These are phyloP conservation scores for Wickerhamiella bombiphila DNA, from an alignment of 805 yeast genomes.

Conservation along the genomic window DNA sequence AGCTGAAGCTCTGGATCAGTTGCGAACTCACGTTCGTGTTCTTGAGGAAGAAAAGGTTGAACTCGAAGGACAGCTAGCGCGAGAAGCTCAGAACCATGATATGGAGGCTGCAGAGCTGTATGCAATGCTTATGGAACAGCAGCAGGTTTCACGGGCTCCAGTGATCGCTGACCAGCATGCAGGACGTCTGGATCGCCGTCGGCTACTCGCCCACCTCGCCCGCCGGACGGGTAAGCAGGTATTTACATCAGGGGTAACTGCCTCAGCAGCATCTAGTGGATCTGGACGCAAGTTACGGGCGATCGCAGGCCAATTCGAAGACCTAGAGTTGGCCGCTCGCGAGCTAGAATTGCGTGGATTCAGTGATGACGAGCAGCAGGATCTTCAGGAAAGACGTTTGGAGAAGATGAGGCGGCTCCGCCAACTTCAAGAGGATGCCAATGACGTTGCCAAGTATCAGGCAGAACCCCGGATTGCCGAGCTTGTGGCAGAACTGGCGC, in stretches of 20 bases:
- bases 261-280: not conserved
- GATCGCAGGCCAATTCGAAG: conserved; percentile 24
- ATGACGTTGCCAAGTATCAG: conserved; percentile 39
- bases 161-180: conserved; percentile 5
- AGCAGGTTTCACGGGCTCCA: conserved; percentile 2
- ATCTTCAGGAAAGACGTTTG: conserved; percentile 8
- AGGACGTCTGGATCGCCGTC: conserved; percentile 23
- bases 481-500: conserved; percentile 13
- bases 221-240: not conserved
- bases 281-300: conserved; percentile 15
- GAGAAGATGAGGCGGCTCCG: conserved; percentile 53
- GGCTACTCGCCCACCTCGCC: conserved; percentile 21
- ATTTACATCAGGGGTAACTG: not conserved
- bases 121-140: conserved; percentile 36
- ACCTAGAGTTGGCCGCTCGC: conserved; percentile 35
- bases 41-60: conserved; percentile 50
- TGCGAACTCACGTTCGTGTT: conserved; percentile 47
- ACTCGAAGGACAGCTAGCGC: conserved; percentile 30
- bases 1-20: conserved; percentile 40
- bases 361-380: conserved; percentile 40
- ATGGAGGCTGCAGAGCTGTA: conserved; percentile 46
- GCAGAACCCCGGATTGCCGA: conserved; percentile 10
- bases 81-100: conserved; percentile 31
- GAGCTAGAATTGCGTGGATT: conserved; percentile 68
- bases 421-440: conserved; percentile 52